Percentiles rank a stretch among this genome's conserved stretches.
Evolutionary conservation across 2,329 filamentous ascomycete species (phyloP).

Genomic region (Penicillium paneum): DNA sequence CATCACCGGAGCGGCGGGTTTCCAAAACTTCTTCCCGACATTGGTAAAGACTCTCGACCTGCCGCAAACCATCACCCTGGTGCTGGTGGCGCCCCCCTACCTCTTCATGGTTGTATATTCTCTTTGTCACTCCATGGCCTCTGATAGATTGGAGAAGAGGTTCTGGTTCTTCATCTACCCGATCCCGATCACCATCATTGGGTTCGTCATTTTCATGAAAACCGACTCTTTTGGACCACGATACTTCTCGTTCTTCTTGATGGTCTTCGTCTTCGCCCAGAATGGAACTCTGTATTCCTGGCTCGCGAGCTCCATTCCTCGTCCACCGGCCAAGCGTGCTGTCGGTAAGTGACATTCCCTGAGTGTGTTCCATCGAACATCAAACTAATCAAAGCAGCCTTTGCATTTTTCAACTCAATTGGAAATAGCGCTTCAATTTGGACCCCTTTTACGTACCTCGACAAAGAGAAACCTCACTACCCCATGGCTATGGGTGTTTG

Average conservation of each 20-base stretch:
- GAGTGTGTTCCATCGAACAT: not conserved
- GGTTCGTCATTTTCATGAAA: slow-evolving; percentile 56
- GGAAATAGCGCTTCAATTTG: slow-evolving; percentile 55
- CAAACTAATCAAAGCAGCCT: slow-evolving; percentile 29
- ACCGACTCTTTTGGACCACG: slow-evolving; percentile 51
- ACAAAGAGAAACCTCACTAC: slow-evolving; percentile 40
- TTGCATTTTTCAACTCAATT: slow-evolving; percentile 55
- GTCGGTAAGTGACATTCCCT: slow-evolving; percentile 27
- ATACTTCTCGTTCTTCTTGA: slow-evolving; percentile 56
- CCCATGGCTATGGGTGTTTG: slow-evolving; percentile 42
- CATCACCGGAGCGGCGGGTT: slow-evolving; percentile 48
- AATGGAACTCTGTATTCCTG: slow-evolving; percentile 30
- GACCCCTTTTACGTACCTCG: slow-evolving; percentile 50
- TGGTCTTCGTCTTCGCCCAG: slow-evolving; percentile 55
- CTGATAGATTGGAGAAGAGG: slow-evolving; percentile 46
- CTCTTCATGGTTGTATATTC: slow-evolving; percentile 53
- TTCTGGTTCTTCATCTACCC: slow-evolving; percentile 56
- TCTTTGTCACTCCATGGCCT: slow-evolving; percentile 44
- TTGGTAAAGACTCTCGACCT: slow-evolving; percentile 48
- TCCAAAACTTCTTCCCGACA: slow-evolving; percentile 58
- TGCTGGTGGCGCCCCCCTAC: slow-evolving; percentile 55
- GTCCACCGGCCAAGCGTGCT: slow-evolving; percentile 55
- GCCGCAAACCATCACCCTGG: slow-evolving; percentile 46
- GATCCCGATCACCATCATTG: slow-evolving; percentile 50
- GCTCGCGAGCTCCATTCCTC: slow-evolving; percentile 52